A percentile compares a stretch with the other conserved stretches of the same genome.
Conservation (phyloP, 495 filamentous ascomycete species). For the Penicillium atrosanguineum region DNA sequence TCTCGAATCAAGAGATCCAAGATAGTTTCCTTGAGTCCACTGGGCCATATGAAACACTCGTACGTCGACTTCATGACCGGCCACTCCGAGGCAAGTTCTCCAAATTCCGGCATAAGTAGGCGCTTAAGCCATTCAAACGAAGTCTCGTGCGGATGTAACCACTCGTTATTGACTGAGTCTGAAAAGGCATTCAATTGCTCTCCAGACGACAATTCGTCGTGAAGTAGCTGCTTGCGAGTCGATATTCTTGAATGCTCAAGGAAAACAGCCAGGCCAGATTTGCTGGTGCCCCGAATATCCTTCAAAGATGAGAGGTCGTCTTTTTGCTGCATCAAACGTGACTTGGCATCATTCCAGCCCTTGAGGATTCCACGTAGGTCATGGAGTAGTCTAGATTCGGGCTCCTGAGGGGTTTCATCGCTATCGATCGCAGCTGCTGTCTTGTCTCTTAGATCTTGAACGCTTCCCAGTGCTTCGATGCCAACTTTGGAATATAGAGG, state of each 20-base stretch:
- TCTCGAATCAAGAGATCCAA: constrained; percentile 64
- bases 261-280: constrained; percentile 67
- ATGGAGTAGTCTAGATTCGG: constrained; percentile 36
- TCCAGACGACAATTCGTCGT: constrained; percentile 52
- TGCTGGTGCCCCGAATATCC: constrained; percentile 45
- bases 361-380: constrained; percentile 55
- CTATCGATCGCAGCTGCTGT: constrained; percentile 15
- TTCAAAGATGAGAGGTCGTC: constrained; percentile 51
- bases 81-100: constrained; percentile 20
- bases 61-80: constrained; percentile 53
- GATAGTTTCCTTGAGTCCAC: constrained; percentile 65
- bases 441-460: constrained; percentile 39
- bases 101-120: constrained; percentile 48
- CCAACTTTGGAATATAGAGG: constrained; percentile 66
- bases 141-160: constrained; percentile 60
- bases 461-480: constrained; percentile 49
- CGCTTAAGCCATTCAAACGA: constrained; percentile 63
- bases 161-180: constrained; percentile 49
- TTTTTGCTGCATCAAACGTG: constrained; percentile 52
- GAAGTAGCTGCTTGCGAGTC: constrained; percentile 48
- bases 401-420: constrained; percentile 15
- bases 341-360: constrained; percentile 60
- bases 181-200: constrained; percentile 58
- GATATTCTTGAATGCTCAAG: constrained; percentile 72
- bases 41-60: constrained; percentile 64